Base-by-base conservation (phyloP, 352 stramenopile genomes). In the Pythium utonaiense region DNA sequence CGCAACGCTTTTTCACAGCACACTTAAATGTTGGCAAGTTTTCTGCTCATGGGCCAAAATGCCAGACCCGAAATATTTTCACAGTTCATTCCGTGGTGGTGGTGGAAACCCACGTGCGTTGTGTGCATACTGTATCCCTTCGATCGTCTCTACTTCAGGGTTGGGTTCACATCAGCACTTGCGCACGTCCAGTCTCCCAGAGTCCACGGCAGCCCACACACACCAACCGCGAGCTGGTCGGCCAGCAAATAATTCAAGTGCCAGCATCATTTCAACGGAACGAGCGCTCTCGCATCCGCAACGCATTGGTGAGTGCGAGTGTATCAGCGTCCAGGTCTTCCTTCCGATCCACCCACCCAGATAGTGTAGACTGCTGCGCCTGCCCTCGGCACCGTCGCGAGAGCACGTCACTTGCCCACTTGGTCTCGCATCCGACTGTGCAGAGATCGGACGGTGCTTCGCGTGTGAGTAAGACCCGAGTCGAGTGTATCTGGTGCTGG, bases 381-480 rank as follows among this genome's bases (percentile, higher is more conserved):
- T 45, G 44, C 42, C 34, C 42, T 31, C 27, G 45, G 4, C 24
- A 36, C 24, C 45, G 22, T 52, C 45, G 27, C 24, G 24, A 41
- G 2, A 53, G 33, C 33, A 31, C 22, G 50, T 44, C 59, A 66
- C 51, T 60, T 47, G 19, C 51, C 45, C 44, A 62, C 30, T 62
- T 62, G 47, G 59, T 60, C 51, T 66, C 59, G 59, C 59, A 66
- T 60, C 59, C 24, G 31, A 47, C 24, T n/a, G 59, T 40, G 59
- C 59, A 66, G 49, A 60, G 59, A 66, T 51, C 59, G 51, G 50
- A 60, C 59, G 19, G 21, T 4, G 24, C 45, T 52, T 30, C 24
- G 24, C 42, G 44, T 41, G 52, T 36, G 22, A 53, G 49, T 53
- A 53, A 60, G 31, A 12, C 6, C 48, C 34, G 47, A 34, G 36